These are phyloP conservation scores for Aspergillus cavernicola DNA, from an alignment of 495 filamentous ascomycete species.

Conservation along the genomic window DNA sequence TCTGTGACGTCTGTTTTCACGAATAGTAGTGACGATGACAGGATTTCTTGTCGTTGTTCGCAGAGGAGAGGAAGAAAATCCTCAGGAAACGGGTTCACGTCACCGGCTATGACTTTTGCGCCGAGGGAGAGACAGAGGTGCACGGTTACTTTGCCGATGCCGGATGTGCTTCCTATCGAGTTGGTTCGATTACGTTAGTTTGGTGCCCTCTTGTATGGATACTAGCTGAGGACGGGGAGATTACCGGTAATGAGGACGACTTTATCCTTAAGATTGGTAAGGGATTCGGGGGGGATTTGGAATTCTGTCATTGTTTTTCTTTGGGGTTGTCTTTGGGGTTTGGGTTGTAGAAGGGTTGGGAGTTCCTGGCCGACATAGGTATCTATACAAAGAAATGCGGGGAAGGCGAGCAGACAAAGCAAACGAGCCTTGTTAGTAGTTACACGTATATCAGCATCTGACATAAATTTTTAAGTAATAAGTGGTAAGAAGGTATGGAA, in stretches of 20 bases:
- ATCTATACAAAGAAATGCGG: too few relatives aligned
- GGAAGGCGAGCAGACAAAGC: too few relatives aligned
- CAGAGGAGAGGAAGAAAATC: background rate
- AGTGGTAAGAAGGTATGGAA: too few relatives aligned
- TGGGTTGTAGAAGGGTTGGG: too few relatives aligned
- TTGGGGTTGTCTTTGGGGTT: background rate
- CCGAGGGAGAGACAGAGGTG: slow-evolving; percentile 42
- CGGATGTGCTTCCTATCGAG: slow-evolving; percentile 44
- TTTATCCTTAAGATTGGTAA: slow-evolving; percentile 36
- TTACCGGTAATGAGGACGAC: slow-evolving; percentile 49
- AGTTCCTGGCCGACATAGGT: too few relatives aligned
- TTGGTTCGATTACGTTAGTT: background rate
- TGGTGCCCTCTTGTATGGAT: background rate
- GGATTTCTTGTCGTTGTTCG: slow-evolving; percentile 10
- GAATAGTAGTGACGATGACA: slow-evolving; percentile 18
- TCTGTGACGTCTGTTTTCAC: slow-evolving; percentile 36
- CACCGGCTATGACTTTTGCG: slow-evolving; percentile 42
- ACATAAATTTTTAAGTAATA: too few relatives aligned
- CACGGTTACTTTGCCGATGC: slow-evolving; percentile 47
- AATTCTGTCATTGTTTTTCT: slow-evolving; percentile 9
- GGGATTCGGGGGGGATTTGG: slow-evolving; percentile 17
- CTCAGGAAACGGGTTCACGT: slow-evolving; percentile 27
- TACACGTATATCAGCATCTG: too few relatives aligned
- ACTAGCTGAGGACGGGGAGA: background rate
- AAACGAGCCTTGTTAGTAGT: too few relatives aligned